A percentile compares a stretch with the other conserved stretches of the same genome.
These are phyloP conservation scores for Naganishia friedmannii DNA, from an alignment of 768 basidiomycete genomes.

Conservation along the genomic window DNA sequence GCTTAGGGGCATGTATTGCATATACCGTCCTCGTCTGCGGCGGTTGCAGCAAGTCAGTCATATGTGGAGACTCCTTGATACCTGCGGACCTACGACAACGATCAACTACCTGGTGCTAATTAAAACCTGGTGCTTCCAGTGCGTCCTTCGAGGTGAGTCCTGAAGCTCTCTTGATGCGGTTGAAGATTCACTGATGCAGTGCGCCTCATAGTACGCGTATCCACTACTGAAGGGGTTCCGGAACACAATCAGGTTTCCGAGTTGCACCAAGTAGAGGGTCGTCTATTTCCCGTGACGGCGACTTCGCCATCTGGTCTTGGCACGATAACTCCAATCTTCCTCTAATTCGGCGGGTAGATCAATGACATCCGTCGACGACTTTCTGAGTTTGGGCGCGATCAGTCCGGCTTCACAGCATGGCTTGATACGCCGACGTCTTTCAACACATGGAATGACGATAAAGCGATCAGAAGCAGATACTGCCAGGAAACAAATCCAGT, in stretches of 20 bases:
- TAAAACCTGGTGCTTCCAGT: background rate
- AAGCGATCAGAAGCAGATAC: constrained; percentile 2
- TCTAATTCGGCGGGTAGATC: background rate
- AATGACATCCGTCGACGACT: constrained; percentile 2
- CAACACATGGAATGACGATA: constrained; percentile 6
- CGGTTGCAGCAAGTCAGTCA: too few species aligned
- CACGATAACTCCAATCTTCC: background rate
- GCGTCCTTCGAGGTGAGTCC: background rate
- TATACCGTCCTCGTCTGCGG: too few species aligned
- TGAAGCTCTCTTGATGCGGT: background rate
- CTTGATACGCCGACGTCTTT: background rate
- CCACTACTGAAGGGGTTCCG: too few species aligned
- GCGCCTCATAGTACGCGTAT: too few species aligned
- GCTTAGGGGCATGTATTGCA: too few species aligned
- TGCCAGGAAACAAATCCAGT: constrained; percentile 3
- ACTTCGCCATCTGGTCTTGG: background rate
- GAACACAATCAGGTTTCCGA: too few species aligned
- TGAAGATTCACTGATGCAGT: too few species aligned
- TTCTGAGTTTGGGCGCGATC: background rate
- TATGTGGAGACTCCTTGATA: too few species aligned
- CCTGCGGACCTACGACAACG: background rate
- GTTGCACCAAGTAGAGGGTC: too few species aligned
- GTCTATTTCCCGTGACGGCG: too few species aligned
- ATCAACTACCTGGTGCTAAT: constrained; percentile 6
- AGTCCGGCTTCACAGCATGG: constrained; percentile 12